Conservation (phyloP, 768 basidiomycete species). For the Termitomyces eurrhizus region DNA sequence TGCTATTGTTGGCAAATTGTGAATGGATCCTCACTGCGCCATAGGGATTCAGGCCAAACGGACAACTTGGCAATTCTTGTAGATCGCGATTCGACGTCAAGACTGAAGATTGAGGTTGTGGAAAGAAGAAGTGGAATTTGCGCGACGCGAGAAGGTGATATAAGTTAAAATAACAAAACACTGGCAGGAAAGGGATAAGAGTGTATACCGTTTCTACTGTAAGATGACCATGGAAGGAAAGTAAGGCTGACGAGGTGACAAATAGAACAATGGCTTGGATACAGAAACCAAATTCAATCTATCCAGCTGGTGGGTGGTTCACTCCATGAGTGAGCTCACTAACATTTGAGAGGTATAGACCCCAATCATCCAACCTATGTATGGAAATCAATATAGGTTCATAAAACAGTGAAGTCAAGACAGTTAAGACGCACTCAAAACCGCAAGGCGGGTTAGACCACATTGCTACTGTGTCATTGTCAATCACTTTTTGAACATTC, state of each 20-base stretch:
- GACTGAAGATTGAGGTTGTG: background rate
- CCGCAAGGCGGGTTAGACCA: slow-evolving; percentile 66
- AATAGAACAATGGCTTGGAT: background rate
- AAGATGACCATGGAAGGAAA: background rate
- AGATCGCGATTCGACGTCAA: background rate
- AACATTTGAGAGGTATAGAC: slow-evolving; percentile 37
- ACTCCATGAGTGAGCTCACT: slow-evolving; percentile 33
- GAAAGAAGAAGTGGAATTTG: background rate
- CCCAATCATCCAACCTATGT: slow-evolving; percentile 43
- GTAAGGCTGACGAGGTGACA: background rate
- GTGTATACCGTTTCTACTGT: background rate
- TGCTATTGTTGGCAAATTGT: background rate
- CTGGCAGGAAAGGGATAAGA: slow-evolving; percentile 1
- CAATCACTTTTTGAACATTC: slow-evolving; percentile 24
- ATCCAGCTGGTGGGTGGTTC: slow-evolving; percentile 5
- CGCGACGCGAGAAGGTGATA: background rate
- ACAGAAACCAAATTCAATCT: background rate
- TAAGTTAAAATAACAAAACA: background rate
- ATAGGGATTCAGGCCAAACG: background rate
- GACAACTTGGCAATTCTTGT: background rate
- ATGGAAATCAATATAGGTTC: background rate
- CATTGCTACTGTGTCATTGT: slow-evolving; percentile 57
- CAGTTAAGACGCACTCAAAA: slow-evolving; percentile 51
- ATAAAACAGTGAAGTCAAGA: slow-evolving; percentile 3
- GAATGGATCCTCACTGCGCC: background rate